phyloP scores from a whole-genome alignment of 2,329 filamentous ascomycete species.

The Didymella pomorum region DNA sequence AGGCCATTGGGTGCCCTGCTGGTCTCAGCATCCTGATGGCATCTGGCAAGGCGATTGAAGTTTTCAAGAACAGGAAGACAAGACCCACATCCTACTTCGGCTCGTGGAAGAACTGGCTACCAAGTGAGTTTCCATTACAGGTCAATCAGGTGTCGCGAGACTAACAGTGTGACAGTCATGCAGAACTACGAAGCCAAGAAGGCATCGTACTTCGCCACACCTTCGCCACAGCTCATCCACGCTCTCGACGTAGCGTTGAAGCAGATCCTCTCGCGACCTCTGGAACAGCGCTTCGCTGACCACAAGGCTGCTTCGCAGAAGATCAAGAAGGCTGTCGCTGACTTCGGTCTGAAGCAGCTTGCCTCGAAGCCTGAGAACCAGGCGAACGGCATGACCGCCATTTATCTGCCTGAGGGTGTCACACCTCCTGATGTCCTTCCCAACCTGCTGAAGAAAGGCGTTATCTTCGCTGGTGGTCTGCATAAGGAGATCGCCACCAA shows the following conservation, averaged over 20 bases:
- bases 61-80: slow-evolving; percentile 80
- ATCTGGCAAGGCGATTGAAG: slow-evolving; percentile 84
- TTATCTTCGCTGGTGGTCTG: slow-evolving; percentile 93
- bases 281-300: slow-evolving; percentile 81
- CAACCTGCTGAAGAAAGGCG: slow-evolving; percentile 82
- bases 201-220: slow-evolving; percentile 96
- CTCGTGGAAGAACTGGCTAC: slow-evolving; percentile 96
- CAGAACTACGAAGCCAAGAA: slow-evolving; percentile 99
- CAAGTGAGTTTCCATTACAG: slow-evolving; percentile 63
- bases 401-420: slow-evolving; percentile 88
- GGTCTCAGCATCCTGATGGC: slow-evolving; percentile 95
- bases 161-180: slow-evolving; percentile 72
- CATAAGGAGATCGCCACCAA: slow-evolving; percentile 94
- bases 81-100: slow-evolving; percentile 91
- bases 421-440: slow-evolving; percentile 84
- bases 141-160: not conserved
- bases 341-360: slow-evolving; percentile 86
- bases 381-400: slow-evolving; percentile 97
- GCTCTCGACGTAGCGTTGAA: slow-evolving; percentile 88
- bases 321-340: slow-evolving; percentile 82
- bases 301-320: slow-evolving; percentile 82
- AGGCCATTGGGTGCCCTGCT: slow-evolving; percentile 94
- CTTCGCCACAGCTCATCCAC: slow-evolving; percentile 90
- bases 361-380: slow-evolving; percentile 87
- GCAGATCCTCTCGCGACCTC: slow-evolving; percentile 82